phyloP scores from a whole-genome alignment of 331 rosid species.

The Stylosanthes scabra region DNA sequence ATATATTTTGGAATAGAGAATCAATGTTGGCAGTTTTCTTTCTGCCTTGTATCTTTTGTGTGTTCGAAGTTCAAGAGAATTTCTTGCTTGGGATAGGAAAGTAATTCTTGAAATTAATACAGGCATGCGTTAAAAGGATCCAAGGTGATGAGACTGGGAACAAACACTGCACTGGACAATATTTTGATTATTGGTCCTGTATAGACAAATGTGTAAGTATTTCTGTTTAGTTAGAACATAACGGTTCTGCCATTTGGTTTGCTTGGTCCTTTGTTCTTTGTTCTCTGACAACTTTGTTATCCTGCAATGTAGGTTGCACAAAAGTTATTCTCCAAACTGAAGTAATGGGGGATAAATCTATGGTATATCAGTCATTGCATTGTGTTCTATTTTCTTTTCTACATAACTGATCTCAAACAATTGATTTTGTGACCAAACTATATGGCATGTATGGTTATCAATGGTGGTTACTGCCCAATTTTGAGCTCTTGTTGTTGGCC shows the following conservation, averaged over 20 bases:
- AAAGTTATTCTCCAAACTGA: constrained; percentile 65
- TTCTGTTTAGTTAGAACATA: constrained; percentile 3
- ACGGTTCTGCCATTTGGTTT: constrained; percentile 13
- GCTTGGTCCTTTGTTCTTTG: not conserved
- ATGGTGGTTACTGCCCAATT: constrained; percentile 39
- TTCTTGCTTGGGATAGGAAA: constrained; percentile 16
- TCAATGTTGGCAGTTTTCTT: not conserved
- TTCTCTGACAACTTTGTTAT: constrained; percentile 28
- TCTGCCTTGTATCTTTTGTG: constrained; percentile 8
- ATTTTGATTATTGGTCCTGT: constrained; percentile 85
- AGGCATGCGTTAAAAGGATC: constrained; percentile 85
- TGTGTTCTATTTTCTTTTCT: constrained; percentile 36
- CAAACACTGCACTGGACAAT: constrained; percentile 93
- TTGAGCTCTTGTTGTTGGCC: constrained; percentile 47
- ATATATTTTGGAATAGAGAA: not conserved
- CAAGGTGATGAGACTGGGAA: constrained; percentile 75
- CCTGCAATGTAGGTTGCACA: constrained; percentile 70
- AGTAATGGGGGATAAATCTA: constrained; percentile 46
- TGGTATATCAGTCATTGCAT: constrained; percentile 19
- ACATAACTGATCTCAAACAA: constrained; percentile 35
- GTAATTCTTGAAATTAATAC: constrained; percentile 36
- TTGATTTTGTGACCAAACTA: constrained; percentile 45
- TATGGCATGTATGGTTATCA: constrained; percentile 40
- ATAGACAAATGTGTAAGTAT: constrained; percentile 89
- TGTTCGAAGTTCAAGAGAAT: constrained; percentile 3